These are phyloP conservation scores for Phytophthora agathidicida DNA, from an alignment of 352 stramenopile species.

Conservation along the genomic window DNA sequence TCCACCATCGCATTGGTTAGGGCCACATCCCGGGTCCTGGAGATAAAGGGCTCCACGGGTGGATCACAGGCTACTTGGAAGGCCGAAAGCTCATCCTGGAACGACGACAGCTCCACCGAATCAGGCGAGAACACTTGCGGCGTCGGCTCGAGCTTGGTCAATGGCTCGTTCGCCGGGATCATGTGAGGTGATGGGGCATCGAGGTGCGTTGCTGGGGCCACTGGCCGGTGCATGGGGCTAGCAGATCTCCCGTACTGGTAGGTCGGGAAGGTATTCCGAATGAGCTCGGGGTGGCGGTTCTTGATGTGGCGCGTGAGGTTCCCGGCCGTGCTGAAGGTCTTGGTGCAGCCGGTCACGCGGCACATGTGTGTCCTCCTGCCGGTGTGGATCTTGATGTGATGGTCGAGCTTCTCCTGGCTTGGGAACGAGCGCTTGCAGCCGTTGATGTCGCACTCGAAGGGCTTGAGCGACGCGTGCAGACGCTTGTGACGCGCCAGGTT, in stretches of 20 bases:
- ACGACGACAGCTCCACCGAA: constrained; percentile 31
- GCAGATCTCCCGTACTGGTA: constrained; percentile 21
- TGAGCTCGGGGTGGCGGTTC: constrained; percentile 48
- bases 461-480: constrained; percentile 55
- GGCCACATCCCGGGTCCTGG: constrained; percentile 9
- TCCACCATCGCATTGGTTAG: constrained; percentile 13
- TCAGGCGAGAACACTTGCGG: constrained; percentile 28
- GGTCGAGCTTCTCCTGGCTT: constrained; percentile 47
- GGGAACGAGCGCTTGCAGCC: constrained; percentile 48
- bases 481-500: constrained; percentile 63
- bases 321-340: constrained; percentile 63
- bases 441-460: constrained; percentile 51
- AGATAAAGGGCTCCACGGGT: constrained; percentile 4
- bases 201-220: not conserved
- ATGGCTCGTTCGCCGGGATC: not conserved
- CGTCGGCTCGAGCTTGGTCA: constrained; percentile 26
- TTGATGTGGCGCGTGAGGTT: constrained; percentile 65
- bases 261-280: constrained; percentile 16
- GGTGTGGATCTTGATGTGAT: constrained; percentile 64
- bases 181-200: constrained; percentile 7
- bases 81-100: constrained; percentile 28
- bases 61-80: constrained; percentile 32
- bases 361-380: constrained; percentile 53
- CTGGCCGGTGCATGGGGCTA: constrained; percentile 10
- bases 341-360: constrained; percentile 42